Evolutionary conservation across 2,329 filamentous ascomycete species (phyloP).

Genomic region (Blastomyces gilchristii): DNA sequence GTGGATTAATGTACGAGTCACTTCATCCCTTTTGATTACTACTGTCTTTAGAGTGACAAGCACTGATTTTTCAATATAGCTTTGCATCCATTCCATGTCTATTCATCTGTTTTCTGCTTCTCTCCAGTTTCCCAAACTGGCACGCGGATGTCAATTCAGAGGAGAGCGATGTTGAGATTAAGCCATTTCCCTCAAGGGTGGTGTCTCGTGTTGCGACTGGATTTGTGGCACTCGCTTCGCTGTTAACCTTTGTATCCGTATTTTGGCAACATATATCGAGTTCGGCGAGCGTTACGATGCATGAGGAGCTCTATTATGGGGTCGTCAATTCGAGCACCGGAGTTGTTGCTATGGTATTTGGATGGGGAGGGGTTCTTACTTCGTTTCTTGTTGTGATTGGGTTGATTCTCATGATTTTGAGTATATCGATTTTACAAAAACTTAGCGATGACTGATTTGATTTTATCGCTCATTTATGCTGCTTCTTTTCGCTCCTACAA

Average conservation of each 20-base stretch:
- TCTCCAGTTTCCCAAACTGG: constrained; percentile 96
- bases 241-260: constrained; percentile 56
- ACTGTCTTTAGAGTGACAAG: constrained; percentile 12
- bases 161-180: constrained; percentile 79
- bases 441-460: constrained; percentile 33
- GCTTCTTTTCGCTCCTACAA: not conserved
- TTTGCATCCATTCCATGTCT: constrained; percentile 97
- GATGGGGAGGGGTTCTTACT: constrained; percentile 91
- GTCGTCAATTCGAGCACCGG: constrained; percentile 78
- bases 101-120: constrained; percentile 86
- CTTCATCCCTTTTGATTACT: not conserved
- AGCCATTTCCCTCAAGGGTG: constrained; percentile 82
- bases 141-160: constrained; percentile 76
- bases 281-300: constrained; percentile 85
- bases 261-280: constrained; percentile 73
- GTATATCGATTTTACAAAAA: constrained; percentile 67
- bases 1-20: constrained; percentile 14
- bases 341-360: constrained; percentile 90
- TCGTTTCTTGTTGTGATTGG: constrained; percentile 93
- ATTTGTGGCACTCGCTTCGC: constrained; percentile 64
- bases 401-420: constrained; percentile 88
- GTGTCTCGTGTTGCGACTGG: constrained; percentile 89
- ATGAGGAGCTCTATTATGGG: constrained; percentile 84
- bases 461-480: not conserved
- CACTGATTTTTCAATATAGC: constrained; percentile 36